Base-by-base conservation (phyloP, 208 protist genomes). In the Leishmania martiniquensis region DNA sequence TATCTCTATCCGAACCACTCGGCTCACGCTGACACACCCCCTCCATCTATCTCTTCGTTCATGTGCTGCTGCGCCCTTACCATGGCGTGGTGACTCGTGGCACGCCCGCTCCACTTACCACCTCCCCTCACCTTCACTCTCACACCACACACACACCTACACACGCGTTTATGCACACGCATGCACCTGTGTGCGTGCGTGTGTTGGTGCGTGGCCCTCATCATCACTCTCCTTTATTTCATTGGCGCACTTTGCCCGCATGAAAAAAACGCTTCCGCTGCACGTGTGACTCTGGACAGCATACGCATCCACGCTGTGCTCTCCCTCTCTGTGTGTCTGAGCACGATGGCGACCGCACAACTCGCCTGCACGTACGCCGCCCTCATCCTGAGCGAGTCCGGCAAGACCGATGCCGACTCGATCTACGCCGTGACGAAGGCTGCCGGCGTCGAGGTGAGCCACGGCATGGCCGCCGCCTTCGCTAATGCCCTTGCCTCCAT, bases 321-420 rank as follows among this genome's bases (percentile, higher is more conserved):
- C 51, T 15, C 3, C 9, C 17, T 70, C 37, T 54, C 1, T 52
- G 25, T 70, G 66, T 70, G 37, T 17, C 25, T 25, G 39, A 70
- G 15, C 32, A 22, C 44, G 1, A 85, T 75, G 75, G 49, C 75
- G 29, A 93, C 72, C 73, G 81, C 90, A 69, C 96, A 98, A 85
- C 94, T 98, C 69, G 97, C 97, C n/a, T 98, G 97, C 91, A 91
- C 91, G 37, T 99, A 99, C 92, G 93, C 98, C 82, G 91, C 96
- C 73, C 89, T 99, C 69, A 95, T 98, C 85, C 94, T 99, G 57
- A 89, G 90, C 81, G 98, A 98, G 85, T 91, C 89, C 79, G 92
- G 93, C 77, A 92, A 92, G 84, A 86, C 86, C 84, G 95, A 97
- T 59, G 92, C 88, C 51, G 78, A 66, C 55, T 85, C 76, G 66